Percentiles rank a stretch among this genome's conserved stretches.
phyloP scores from a whole-genome alignment of 2,329 filamentous ascomycete genomes.

The Hypomyces rosellus region DNA sequence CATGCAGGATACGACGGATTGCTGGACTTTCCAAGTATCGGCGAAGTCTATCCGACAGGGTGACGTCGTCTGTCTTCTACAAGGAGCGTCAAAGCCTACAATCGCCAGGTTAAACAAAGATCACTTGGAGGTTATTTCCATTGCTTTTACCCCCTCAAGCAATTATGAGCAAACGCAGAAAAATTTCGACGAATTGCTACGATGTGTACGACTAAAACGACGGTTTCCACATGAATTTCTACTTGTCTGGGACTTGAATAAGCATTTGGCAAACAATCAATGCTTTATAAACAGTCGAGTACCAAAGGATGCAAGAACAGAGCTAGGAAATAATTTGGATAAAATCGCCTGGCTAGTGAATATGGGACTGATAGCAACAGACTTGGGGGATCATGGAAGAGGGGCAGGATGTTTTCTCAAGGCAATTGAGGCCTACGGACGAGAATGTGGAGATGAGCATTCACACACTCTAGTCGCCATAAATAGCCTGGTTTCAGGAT shows the following conservation, averaged over 20 bases:
- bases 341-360: not conserved
- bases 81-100: slow-evolving; percentile 2
- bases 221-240: not conserved
- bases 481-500: not conserved
- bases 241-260: slow-evolving; percentile 2
- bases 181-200: not conserved
- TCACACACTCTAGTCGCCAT: not conserved
- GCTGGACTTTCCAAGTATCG: slow-evolving; percentile 1
- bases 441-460: not conserved
- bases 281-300: not conserved
- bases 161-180: too few relatives aligned
- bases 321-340: not conserved
- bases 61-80: slow-evolving; percentile 3
- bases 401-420: not conserved
- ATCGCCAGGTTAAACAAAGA: not conserved
- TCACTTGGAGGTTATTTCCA: not conserved
- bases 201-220: not conserved
- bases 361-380: not conserved
- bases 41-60: not conserved
- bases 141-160: not conserved
- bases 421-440: not conserved
- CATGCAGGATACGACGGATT: not conserved
- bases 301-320: not conserved
- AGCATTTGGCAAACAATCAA: not conserved
- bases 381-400: not conserved